Conservation (phyloP, 108 stramenopile species). For the Skeletonema marinoi region DNA sequence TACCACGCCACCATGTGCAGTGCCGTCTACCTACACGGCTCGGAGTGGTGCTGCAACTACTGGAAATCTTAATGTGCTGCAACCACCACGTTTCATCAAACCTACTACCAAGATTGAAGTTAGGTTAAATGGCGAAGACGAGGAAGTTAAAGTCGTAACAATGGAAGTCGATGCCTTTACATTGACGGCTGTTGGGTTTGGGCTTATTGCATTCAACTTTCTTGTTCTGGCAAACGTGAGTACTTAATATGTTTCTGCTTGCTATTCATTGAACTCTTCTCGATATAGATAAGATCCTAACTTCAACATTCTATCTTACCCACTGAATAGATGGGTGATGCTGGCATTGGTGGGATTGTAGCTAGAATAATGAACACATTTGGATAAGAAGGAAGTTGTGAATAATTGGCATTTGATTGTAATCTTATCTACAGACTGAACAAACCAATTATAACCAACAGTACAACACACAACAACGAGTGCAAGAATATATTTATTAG, state of each 20-base stretch:
- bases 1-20: not conserved
- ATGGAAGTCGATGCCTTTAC: conserved; percentile 76
- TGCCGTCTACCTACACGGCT: too few relatives aligned
- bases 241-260: not conserved
- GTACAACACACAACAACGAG: not conserved
- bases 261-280: not conserved
- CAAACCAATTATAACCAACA: not conserved
- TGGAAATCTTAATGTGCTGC: not conserved
- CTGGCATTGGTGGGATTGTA: conserved; percentile 75
- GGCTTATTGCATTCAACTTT: conserved; percentile 85
- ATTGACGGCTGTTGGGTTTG: conserved; percentile 82
- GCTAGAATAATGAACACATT: conserved; percentile 78
- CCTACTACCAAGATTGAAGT: not conserved
- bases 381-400: not conserved
- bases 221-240: conserved; percentile 78
- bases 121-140: conserved; percentile 18
- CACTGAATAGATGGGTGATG: conserved; percentile 67
- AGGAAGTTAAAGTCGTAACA: conserved; percentile 67
- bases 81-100: not conserved
- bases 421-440: not conserved
- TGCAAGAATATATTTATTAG: not conserved
- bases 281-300: not conserved
- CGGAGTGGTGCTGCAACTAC: not conserved
- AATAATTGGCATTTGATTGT: not conserved
- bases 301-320: conserved; percentile 1